Evolutionary conservation across 140 eudicot species (phyloP).

Genomic region (Stevia rebaudiana): DNA sequence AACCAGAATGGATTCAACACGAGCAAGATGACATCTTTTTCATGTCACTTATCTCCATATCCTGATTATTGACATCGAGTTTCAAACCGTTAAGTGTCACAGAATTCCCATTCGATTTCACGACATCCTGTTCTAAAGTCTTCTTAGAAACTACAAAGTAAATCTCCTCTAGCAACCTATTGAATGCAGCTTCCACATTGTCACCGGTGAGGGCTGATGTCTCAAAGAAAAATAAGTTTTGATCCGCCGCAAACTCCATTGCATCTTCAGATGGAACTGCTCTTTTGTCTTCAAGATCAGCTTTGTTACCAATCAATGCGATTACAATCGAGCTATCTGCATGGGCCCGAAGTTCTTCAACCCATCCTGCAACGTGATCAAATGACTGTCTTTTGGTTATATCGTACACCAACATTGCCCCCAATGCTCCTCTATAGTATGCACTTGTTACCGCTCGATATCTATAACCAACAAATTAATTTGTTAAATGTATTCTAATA

Average conservation of each 20-base stretch:
- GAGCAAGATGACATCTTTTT: slow-evolving; percentile 57
- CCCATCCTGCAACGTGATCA: slow-evolving; percentile 80
- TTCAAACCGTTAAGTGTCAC: slow-evolving; percentile 47
- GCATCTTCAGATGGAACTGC: slow-evolving; percentile 73
- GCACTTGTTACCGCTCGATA: slow-evolving; percentile 93
- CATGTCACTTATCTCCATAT: slow-evolving; percentile 72
- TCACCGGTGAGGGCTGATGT: slow-evolving; percentile 79
- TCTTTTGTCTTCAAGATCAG: slow-evolving; percentile 62
- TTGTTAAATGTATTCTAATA: not conserved
- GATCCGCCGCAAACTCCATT: slow-evolving; percentile 61
- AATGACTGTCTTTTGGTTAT: slow-evolving; percentile 64
- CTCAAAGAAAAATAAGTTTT: slow-evolving; percentile 71
- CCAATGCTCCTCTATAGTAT: slow-evolving; percentile 89
- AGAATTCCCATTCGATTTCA: slow-evolving; percentile 17
- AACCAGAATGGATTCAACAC: slow-evolving; percentile 15
- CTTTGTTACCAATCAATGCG: slow-evolving; percentile 69
- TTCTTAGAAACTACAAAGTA: slow-evolving; percentile 57
- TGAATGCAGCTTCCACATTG: slow-evolving; percentile 68
- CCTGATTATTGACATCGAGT: slow-evolving; percentile 48
- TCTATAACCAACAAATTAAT: slow-evolving; percentile 26
- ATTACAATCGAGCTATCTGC: slow-evolving; percentile 69
- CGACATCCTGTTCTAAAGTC: slow-evolving; percentile 46
- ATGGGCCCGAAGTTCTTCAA: slow-evolving; percentile 78
- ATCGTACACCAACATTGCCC: slow-evolving; percentile 83
- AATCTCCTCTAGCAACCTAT: slow-evolving; percentile 54